Base-by-base conservation (phyloP, 176 grass and related monocot genomes). In the Pontederia paniculata region DNA sequence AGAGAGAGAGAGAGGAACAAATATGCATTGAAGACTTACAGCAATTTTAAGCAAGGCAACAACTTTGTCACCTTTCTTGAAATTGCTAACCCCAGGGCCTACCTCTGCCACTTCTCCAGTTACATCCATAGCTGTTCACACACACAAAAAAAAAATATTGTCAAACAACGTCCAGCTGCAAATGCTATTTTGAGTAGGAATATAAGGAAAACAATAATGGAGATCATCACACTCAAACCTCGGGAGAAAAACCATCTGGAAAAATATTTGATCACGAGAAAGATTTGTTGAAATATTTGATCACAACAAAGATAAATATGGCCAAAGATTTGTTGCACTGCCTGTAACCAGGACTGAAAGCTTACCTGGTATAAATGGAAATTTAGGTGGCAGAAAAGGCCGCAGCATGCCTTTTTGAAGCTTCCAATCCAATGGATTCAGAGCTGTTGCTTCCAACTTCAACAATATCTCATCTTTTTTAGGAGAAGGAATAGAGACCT, bases 351-450 rank as follows among this genome's bases (percentile, higher is more conserved):
- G 5, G 9, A 53, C 31, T 41, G 46, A 1, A 31, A 62, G 2
- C 17, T 42, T 68, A 79, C 81, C 76, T 69, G 76, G 82, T 52
- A 76, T 64, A 45, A 67, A 85, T 18, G 82, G 82, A 80, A 85
- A 85, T 52, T 65, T 80, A 16, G 56, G 57, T 2, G 81, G 72
- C 43, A 76, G 23, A 75, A 69, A 57, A 47, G 81, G 72, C n/a
- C 76, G 54, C 37, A 85, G 17, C 63, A 85, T 68, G 10, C 82
- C 76, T 62, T 71, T 69, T 58, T 78, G 80, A 43, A 78, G n/a
- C 17, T 42, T 74, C 65, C 70, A 83, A 54, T 83, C 81, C 42
- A 72, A 50, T 25, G 72, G 82, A 54, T 80, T 85, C 5, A 85
- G 13, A 42, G 68, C 70, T 68, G 57, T 73, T 6, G 82, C 77